Evolutionary conservation across 2,329 filamentous ascomycete species (phyloP).

Genomic region (Rhexocercosporidium sp.): DNA sequence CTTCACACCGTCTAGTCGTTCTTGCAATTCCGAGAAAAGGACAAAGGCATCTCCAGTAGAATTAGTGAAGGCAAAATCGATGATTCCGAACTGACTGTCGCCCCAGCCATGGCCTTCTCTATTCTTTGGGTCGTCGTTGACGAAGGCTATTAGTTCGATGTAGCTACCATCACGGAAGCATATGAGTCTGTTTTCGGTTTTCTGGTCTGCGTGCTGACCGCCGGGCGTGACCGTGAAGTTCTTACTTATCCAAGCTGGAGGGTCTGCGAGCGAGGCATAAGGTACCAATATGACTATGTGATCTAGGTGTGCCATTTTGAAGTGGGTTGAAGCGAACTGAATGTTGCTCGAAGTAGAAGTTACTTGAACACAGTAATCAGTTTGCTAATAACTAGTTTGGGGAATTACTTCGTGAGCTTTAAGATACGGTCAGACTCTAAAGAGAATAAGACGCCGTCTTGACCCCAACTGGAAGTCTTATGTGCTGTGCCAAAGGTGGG

Average conservation of each 20-base stretch:
- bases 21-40: conserved; percentile 39
- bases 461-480: background rate
- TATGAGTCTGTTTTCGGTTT: conserved; percentile 66
- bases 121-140: conserved; percentile 44
- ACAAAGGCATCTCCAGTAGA: conserved; percentile 42
- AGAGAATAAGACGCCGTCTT: background rate
- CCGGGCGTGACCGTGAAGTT: conserved; percentile 64
- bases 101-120: conserved; percentile 64
- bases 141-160: conserved; percentile 53
- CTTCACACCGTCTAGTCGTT: conserved; percentile 20
- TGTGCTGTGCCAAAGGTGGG: background rate
- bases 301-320: conserved; percentile 50
- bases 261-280: conserved; percentile 49
- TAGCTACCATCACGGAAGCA: conserved; percentile 68
- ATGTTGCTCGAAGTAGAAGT: background rate
- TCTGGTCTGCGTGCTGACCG: conserved; percentile 64
- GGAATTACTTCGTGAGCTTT: too few relatives aligned
- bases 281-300: conserved; percentile 70
- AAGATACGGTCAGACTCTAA: background rate
- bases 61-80: conserved; percentile 66
- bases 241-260: conserved; percentile 56
- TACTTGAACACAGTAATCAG: too few relatives aligned
- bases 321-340: background rate
- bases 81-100: conserved; percentile 52
- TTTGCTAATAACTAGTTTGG: too few relatives aligned